Evolutionary conservation across 1,139 yeast species (phyloP), one percentile per base, ranked within the genome.

Genomic region (Pichia sp.): DNA sequence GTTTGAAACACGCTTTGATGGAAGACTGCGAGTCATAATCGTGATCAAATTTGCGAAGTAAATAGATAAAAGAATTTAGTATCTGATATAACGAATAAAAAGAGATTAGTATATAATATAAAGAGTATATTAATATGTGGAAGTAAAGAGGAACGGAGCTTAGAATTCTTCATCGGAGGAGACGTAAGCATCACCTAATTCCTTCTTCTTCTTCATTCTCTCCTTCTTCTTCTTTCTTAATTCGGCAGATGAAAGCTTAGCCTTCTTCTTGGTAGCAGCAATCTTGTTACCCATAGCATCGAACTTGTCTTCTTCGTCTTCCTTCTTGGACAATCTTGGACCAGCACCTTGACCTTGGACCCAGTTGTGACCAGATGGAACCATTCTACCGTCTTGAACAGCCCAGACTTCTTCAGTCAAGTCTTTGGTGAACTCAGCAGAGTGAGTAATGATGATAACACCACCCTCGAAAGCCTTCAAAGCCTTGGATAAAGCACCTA

Each of bases 161-260:
- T 75, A 76, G 57, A 75, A 70, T 66, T 92, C 98, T 56, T 86
- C 96, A 70, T 90, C 98, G 65, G 95, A 87, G 66, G 97, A 92
- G 67, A 90, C 97, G 76, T 93, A 93, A 76, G 95, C 98, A 74
- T 93, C 99, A 84, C 98, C 98, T 76, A 90, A 79, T 78, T 87
- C 96, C 96, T 93, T 93, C 97, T 93, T 93, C 95, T 92, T 93
- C 89, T 88, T 90, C 98, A 93, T 92, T 86, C 99, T 90, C 82
- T 93, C 99, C 96, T 93, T 93, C 97, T 93, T 93, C 96, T 93
- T 93, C 97, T 93, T 93, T 85, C 99, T 89, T 77, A 93, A 84
- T 80, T 93, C 99, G 67, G 99, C 97, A 73, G 98, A 92, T 67
- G 97, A 87, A 75, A 93, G 84, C 88, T 92, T 93, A 79, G 83